Evolutionary conservation across 78 protist species (phyloP).

Genomic region (Planoprotostelium fungivorum): DNA sequence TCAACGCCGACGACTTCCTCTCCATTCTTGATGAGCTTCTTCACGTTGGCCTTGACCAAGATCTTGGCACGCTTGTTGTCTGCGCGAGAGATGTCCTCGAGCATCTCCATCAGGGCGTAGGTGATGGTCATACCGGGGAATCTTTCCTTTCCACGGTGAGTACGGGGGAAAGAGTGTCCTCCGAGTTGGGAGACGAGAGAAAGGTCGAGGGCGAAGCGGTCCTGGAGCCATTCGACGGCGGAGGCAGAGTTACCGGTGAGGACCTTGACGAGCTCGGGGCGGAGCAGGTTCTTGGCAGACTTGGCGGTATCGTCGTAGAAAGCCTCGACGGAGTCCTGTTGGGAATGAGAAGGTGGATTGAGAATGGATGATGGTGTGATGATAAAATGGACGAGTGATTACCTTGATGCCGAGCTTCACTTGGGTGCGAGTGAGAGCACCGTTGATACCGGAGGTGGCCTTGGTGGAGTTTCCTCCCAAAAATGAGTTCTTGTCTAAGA

Average conservation of each 20-base stretch:
- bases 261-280: not conserved
- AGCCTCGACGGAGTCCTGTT: slow-evolving; percentile 47
- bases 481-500: slow-evolving; percentile 47
- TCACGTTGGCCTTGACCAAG: slow-evolving; percentile 11
- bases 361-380: not conserved
- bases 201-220: not conserved
- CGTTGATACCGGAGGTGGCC: slow-evolving; percentile 85
- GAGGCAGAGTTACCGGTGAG: slow-evolving; percentile 5
- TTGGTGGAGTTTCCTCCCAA: slow-evolving; percentile 79
- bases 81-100: slow-evolving; percentile 1
- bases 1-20: slow-evolving; percentile 6
- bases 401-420: slow-evolving; percentile 7
- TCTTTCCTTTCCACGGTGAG: slow-evolving; percentile 16
- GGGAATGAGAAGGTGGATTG: slow-evolving; percentile 12
- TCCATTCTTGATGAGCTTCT: slow-evolving; percentile 1
- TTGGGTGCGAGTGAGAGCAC: slow-evolving; percentile 56
- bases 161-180: slow-evolving; percentile 16
- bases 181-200: not conserved
- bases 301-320: not conserved
- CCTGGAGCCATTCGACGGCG: slow-evolving; percentile 16
- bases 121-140: slow-evolving; percentile 27
- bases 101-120: slow-evolving; percentile 10
- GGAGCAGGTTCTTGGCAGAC: not conserved
- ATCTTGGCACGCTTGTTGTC: slow-evolving; percentile 1
- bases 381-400: not conserved